Conservation (phyloP, 2,329 filamentous ascomycete genomes). For the Penicillium polonicum region DNA sequence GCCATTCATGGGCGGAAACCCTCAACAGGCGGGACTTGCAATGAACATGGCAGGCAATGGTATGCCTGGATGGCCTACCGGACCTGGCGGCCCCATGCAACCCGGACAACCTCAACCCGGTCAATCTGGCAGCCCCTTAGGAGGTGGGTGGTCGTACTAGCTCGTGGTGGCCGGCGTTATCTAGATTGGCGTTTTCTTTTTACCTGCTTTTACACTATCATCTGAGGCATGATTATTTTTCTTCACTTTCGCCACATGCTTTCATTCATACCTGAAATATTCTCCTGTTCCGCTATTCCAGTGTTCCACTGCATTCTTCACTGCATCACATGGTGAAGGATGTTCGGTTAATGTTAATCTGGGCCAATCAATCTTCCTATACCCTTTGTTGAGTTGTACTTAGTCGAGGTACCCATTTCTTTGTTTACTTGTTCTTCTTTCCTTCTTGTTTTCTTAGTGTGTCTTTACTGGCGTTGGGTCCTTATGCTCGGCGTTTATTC, state of each 20-base stretch:
- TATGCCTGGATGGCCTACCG: constrained; percentile 40
- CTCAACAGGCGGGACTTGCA: constrained; percentile 37
- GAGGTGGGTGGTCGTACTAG: constrained; percentile 42
- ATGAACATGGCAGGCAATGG: constrained; percentile 38
- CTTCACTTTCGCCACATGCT: constrained; percentile 1
- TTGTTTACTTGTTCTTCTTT: background rate
- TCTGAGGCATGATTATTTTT: constrained; percentile 10
- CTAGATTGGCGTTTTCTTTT: constrained; percentile 24
- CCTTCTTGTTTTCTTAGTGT: constrained; percentile 10
- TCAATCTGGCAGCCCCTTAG: constrained; percentile 39
- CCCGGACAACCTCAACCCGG: constrained; percentile 40
- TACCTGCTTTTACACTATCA: constrained; percentile 9
- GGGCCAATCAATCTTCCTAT: constrained; percentile 34
- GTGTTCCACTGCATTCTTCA: constrained; percentile 19
- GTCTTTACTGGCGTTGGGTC: constrained; percentile 17
- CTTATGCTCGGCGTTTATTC: constrained; percentile 17
- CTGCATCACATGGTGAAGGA: constrained; percentile 13
- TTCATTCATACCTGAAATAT: constrained; percentile 16
- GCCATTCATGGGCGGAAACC: constrained; percentile 35
- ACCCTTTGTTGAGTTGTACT: constrained; percentile 37
- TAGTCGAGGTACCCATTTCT: constrained; percentile 22
- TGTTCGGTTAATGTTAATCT: constrained; percentile 33
- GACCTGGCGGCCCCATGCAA: constrained; percentile 37
- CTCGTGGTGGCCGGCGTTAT: constrained; percentile 25
- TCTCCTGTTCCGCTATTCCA: constrained; percentile 9